A percentile compares a stretch with the other conserved stretches of the same genome.
These are phyloP conservation scores for Paraleonurus japonicus DNA, from an alignment of 257 asterid species.

Conservation along the genomic window DNA sequence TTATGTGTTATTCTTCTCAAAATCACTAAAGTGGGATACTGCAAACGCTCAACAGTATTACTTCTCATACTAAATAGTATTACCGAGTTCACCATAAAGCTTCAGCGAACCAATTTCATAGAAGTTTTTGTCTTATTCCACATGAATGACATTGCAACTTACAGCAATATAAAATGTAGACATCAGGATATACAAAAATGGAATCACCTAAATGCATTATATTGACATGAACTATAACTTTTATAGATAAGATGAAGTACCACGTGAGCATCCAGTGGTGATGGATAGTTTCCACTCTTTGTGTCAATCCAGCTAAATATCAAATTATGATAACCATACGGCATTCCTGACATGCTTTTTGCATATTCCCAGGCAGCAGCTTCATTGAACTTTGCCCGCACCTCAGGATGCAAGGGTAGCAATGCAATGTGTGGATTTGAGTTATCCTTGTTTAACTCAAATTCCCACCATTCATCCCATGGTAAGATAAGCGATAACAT, in stretches of 20 bases:
- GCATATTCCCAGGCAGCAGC: conserved; percentile 96
- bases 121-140: too few relatives aligned
- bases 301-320: conserved; percentile 98
- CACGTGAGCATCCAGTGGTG: conserved; percentile 88
- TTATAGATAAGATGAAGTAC: conserved; percentile 36
- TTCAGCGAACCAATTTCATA: too few relatives aligned
- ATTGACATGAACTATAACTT: background rate
- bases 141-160: conserved; percentile 5
- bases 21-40: too few relatives aligned
- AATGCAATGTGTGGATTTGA: conserved; percentile 85
- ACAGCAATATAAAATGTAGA: background rate
- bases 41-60: too few relatives aligned
- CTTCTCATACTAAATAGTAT: too few relatives aligned
- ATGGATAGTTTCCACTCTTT: conserved; percentile 65
- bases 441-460: conserved; percentile 72
- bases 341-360: conserved; percentile 68
- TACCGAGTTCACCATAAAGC: too few relatives aligned
- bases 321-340: conserved; percentile 92
- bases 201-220: background rate
- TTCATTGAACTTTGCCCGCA: conserved; percentile 77
- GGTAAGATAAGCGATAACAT: conserved; percentile 72
- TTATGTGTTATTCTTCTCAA: too few relatives aligned
- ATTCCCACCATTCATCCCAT: conserved; percentile 97
- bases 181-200: background rate
- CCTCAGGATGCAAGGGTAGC: conserved; percentile 78